Conservation (phyloP, 495 filamentous ascomycete genomes). For the Astrothelium subdiscretum region DNA sequence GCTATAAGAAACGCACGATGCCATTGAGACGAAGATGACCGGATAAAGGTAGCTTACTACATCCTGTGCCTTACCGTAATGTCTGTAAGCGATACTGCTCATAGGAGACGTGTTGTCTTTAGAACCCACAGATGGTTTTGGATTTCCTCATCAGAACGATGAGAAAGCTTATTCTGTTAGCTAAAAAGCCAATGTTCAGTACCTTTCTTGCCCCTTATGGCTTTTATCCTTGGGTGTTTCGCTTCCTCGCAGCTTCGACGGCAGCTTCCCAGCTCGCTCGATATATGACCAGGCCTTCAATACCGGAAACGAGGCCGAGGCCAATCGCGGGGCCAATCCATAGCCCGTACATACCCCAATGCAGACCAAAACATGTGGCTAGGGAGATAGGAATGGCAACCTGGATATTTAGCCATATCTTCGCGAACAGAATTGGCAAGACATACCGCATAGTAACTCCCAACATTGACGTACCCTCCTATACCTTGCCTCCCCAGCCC, state of each 20-base stretch:
- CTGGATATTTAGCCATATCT: conserved; percentile 4
- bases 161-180: background rate
- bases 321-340: conserved; percentile 45
- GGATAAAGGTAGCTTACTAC: too few species aligned
- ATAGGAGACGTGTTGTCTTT: too few species aligned
- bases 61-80: too few species aligned
- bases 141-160: background rate
- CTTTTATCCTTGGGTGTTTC: conserved; percentile 37
- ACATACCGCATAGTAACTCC: conserved; percentile 61
- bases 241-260: conserved; percentile 56
- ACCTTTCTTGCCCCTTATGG: background rate
- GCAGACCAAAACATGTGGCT: conserved; percentile 56
- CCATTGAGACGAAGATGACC: too few species aligned
- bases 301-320: conserved; percentile 40
- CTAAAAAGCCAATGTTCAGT: too few species aligned
- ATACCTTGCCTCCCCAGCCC: conserved; percentile 79
- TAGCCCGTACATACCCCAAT: conserved; percentile 63
- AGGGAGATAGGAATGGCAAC: conserved; percentile 77
- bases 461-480: conserved; percentile 75
- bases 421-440: background rate
- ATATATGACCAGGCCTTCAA: conserved; percentile 57
- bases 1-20: too few species aligned
- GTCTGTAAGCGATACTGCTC: too few species aligned
- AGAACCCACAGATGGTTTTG: too few species aligned
- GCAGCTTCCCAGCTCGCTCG: conserved; percentile 60